A percentile compares a stretch with the other conserved stretches of the same genome.
These are phyloP conservation scores for Dunaliella primolecta DNA, from an alignment of 139 green algal species.

Conservation along the genomic window DNA sequence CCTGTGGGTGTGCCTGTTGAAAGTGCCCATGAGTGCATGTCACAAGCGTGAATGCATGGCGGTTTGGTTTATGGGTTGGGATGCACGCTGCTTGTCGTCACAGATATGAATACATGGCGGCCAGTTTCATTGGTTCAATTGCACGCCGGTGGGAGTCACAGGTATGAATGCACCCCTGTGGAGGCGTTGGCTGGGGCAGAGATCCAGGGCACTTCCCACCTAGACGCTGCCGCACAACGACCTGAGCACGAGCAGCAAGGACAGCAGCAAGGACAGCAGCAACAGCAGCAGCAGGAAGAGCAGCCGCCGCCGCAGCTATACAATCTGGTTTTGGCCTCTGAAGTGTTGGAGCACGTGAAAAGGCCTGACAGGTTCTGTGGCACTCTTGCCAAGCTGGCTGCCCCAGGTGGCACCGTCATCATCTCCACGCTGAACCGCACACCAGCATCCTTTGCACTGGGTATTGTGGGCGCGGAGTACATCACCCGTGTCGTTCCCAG, in stretches of 20 bases:
- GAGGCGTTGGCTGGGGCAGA: constrained; percentile 53
- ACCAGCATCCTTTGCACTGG: constrained; percentile 65
- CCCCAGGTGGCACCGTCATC: constrained; percentile 36
- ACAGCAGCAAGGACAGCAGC: neutral
- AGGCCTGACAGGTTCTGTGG: constrained; percentile 44
- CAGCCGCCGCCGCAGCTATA: constrained; percentile 21
- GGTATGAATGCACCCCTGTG: constrained; percentile 45
- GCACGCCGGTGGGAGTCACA: no score
- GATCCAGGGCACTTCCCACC: no score
- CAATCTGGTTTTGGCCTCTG: constrained; percentile 57
- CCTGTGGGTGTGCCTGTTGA: no score
- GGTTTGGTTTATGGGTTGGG: no score
- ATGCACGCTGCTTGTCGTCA: no score
- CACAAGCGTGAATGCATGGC: no score
- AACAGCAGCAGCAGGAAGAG: neutral
- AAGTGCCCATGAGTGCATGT: no score
- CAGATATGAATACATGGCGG: no score
- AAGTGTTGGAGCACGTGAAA: constrained; percentile 59
- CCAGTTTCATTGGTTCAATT: no score
- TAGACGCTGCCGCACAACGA: no score
- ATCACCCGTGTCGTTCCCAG: constrained; percentile 61
- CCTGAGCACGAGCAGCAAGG: neutral
- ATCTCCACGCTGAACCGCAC: constrained; percentile 91
- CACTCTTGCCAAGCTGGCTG: constrained; percentile 34
- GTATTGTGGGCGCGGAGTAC: constrained; percentile 83